Evolutionary conservation across 1,284 basidiomycete genomes (phyloP), one percentile per base, ranked within the genome.

Genomic region (Hemileia vastatrix): DNA sequence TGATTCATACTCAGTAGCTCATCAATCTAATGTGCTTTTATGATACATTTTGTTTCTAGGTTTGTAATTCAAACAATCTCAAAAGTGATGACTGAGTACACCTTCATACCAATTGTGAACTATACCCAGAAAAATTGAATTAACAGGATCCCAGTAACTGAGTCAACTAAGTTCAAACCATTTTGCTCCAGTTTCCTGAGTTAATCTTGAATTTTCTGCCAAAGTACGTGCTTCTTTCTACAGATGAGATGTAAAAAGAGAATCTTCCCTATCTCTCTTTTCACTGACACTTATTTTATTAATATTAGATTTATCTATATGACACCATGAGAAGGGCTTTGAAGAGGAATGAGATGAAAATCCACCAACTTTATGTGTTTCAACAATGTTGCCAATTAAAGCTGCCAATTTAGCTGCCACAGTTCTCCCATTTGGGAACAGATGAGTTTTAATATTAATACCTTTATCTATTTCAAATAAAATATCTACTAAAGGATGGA

Each of bases 41-140:
- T n/a, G n/a, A n/a, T n/a, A n/a, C n/a, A n/a, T n/a, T n/a, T n/a
- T n/a, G n/a, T n/a, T n/a, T n/a, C n/a, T n/a, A n/a, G n/a, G n/a
- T n/a, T n/a, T n/a, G n/a, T n/a, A n/a, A n/a, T n/a, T n/a, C n/a
- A n/a, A 59, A 43, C 24, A 19, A 3, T 52, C 23, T 2, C 49
- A 19, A 59, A 59, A 59, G 27, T 59, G 57, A 31, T 47, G 19
- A 18, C 43, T 47, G 3, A 52, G 21, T 24, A 51, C 23, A 1
- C 45, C 56, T 50, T 50, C 56, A 31, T 49, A 47, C 45, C 44
- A 57, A n/a, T n/a, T n/a, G n/a, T n/a, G n/a, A n/a, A n/a, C n/a
- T n/a, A n/a, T n/a, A n/a, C n/a, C n/a, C n/a, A 59, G 24, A 3
- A 43, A 31, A 53, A 44, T 24, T n/a, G 43, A 36, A 1, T 18